A percentile compares a stretch with the other conserved stretches of the same genome.
Evolutionary conservation across 1,284 basidiomycete species (phyloP).

Genomic region (Trichosporon sp.): DNA sequence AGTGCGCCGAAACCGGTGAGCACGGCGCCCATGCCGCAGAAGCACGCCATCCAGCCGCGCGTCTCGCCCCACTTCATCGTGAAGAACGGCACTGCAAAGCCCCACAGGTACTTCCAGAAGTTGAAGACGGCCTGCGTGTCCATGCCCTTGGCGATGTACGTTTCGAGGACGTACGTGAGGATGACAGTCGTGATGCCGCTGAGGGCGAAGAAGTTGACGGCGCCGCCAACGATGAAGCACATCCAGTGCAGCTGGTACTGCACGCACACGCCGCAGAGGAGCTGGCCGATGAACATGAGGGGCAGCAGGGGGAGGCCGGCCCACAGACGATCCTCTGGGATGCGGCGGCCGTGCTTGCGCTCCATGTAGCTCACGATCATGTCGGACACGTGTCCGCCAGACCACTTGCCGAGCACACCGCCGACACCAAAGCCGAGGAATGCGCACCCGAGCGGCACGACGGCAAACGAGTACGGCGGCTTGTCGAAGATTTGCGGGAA

Average conservation of each 20-base stretch:
- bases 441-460: slow-evolving; percentile 44
- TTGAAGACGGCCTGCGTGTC: slow-evolving; percentile 54
- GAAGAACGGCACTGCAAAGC: slow-evolving; percentile 53
- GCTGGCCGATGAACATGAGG: slow-evolving; percentile 45
- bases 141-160: slow-evolving; percentile 44
- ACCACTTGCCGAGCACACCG: slow-evolving; percentile 50
- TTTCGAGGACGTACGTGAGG: slow-evolving; percentile 51
- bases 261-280: slow-evolving; percentile 48
- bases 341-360: slow-evolving; percentile 41
- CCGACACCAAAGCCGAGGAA: slow-evolving; percentile 53
- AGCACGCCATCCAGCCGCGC: slow-evolving; percentile 40
- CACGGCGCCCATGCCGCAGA: slow-evolving; percentile 45
- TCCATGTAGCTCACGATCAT: slow-evolving; percentile 44
- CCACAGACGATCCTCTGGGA: slow-evolving; percentile 55
- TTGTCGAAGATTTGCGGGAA: slow-evolving; percentile 47
- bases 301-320: slow-evolving; percentile 34
- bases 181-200: slow-evolving; percentile 39
- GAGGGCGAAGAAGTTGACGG: slow-evolving; percentile 48
- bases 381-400: slow-evolving; percentile 49
- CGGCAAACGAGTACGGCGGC: slow-evolving; percentile 48
- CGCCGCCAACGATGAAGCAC: slow-evolving; percentile 49
- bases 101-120: slow-evolving; percentile 55
- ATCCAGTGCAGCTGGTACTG: slow-evolving; percentile 49
- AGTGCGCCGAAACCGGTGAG: slow-evolving; percentile 34
- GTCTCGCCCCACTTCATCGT: slow-evolving; percentile 46